A percentile compares a stretch with the other conserved stretches of the same genome.
Evolutionary conservation across 192 early-diverging fungal genomes (phyloP).

Genomic region (Gonapodya sp.): DNA sequence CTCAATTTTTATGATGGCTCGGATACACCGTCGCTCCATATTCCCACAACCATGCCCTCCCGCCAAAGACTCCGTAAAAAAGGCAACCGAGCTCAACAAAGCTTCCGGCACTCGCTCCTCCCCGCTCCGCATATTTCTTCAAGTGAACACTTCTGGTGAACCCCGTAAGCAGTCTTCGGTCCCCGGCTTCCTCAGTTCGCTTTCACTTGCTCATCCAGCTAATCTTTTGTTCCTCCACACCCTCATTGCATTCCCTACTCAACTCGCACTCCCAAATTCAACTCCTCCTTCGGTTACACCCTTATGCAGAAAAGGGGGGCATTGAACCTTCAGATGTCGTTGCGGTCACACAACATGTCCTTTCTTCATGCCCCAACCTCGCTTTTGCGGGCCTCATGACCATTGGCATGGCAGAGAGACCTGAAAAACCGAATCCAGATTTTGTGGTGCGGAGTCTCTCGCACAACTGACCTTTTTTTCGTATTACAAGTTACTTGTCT

Average conservation of each 20-base stretch:
- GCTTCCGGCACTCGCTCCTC: slow-evolving; percentile 40
- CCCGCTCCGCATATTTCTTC: slow-evolving; percentile 74
- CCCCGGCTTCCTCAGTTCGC: neutral
- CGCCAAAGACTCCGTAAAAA: slow-evolving; percentile 56
- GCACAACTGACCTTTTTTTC: too few relatives aligned
- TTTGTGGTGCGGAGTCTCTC: slow-evolving; percentile 33
- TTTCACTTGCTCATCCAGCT: neutral
- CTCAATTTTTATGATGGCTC: too few relatives aligned
- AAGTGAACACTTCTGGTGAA: slow-evolving; percentile 93
- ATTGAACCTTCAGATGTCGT: slow-evolving; percentile 40
- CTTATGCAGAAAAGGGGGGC: slow-evolving; percentile 63
- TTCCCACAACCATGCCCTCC: neutral
- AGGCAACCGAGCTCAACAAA: slow-evolving; percentile 73
- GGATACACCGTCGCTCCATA: neutral
- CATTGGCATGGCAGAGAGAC: slow-evolving; percentile 67
- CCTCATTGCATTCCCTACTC: too few relatives aligned
- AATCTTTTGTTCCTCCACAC: too few relatives aligned
- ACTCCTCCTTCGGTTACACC: neutral
- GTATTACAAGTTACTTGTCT: too few relatives aligned
- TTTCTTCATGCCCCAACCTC: slow-evolving; percentile 54
- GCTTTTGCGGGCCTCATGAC: slow-evolving; percentile 86
- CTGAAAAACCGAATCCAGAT: slow-evolving; percentile 33
- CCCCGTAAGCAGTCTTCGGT: slow-evolving; percentile 15
- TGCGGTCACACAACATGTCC: slow-evolving; percentile 52
- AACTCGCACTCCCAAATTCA: too few relatives aligned